Base-by-base conservation (phyloP, 1,139 yeast species). In the Scheffersomyces titani region DNA sequence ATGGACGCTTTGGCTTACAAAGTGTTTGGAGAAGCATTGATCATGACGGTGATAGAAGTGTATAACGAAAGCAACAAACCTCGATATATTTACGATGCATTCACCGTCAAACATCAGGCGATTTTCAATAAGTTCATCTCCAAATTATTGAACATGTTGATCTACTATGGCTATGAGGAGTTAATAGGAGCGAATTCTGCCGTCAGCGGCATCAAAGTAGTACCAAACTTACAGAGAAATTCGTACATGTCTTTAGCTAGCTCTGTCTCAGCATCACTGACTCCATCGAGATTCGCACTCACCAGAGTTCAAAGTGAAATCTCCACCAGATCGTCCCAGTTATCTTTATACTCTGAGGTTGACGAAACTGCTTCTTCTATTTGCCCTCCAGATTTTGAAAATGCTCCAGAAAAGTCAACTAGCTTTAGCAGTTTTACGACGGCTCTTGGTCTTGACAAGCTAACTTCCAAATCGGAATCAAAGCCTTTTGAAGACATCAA, bases 11-110 rank as follows among this genome's bases (percentile, higher is more conserved):
- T 47, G 7, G 53, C 62, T 20, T 72, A 70, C 56, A 54, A 52
- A 13, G 55, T 64, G 0, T 55, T 72, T 18, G 74, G 75, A 3
- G 71, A 71, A 51, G 61, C 69, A 6, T 58, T 71, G 4, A 57
- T 66, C 3, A 19, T 57, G n/a, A 56, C 71, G 7, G 57, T 69
- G 6, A 52, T 63, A 19, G 70, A 62, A 3, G 53, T 51, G 40
- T 46, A 56, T 44, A 51, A 47, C 44, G 59, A 59, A 45, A 46
- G 54, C 40, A 21, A 51, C 40, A 24, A 53, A 50, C 9, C 36
- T 46, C 1, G 18, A 44, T 20, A 19, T 55, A 3, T 46, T 5
- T 46, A 18, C 6, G 49, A 46, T 9, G 49, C 49, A 3, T 46
- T 19, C 22, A 46, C 59, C 3, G 49, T 55, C 13, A 63, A 62